Evolutionary conservation across 768 basidiomycete species (phyloP).

Genomic region (Suillus hirtellus): DNA sequence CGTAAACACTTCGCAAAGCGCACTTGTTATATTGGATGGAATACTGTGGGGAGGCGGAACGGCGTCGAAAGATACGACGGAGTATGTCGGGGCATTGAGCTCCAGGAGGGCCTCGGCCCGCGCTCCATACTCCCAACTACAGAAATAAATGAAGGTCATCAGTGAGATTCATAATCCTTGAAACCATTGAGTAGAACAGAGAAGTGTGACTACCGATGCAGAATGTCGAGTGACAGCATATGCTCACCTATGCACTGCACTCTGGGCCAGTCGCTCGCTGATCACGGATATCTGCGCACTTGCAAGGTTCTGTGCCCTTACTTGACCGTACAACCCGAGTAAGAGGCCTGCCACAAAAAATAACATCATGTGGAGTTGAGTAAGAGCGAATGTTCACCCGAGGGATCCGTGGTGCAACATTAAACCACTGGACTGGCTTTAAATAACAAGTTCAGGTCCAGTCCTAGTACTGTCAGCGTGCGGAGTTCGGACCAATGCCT

Average conservation of each 20-base stretch:
- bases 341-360: constrained; percentile 13
- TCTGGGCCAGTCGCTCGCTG: constrained; percentile 37
- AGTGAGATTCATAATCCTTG: not conserved
- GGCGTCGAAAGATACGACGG: constrained; percentile 40
- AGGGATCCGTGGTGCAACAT: not conserved
- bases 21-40: constrained; percentile 23
- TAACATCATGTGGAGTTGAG: not conserved
- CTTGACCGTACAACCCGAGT: constrained; percentile 2
- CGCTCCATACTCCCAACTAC: constrained; percentile 57
- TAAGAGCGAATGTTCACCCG: not conserved
- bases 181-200: not conserved
- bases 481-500: not conserved
- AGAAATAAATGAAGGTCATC: not conserved
- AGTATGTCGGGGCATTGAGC: constrained; percentile 43
- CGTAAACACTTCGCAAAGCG: constrained; percentile 54
- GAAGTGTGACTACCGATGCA: not conserved
- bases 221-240: not conserved
- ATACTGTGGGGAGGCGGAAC: constrained; percentile 30
- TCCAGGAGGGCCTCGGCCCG: constrained; percentile 53
- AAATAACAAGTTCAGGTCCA: constrained; percentile 3
- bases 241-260: constrained; percentile 43
- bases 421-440: constrained; percentile 2
- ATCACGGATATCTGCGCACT: constrained; percentile 38
- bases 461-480: not conserved
- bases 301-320: constrained; percentile 36